Percentiles rank a stretch among this genome's conserved stretches.
Evolutionary conservation across 371 early-diverging fungal species (phyloP).

Genomic region (Encephalitozoon hellem): DNA sequence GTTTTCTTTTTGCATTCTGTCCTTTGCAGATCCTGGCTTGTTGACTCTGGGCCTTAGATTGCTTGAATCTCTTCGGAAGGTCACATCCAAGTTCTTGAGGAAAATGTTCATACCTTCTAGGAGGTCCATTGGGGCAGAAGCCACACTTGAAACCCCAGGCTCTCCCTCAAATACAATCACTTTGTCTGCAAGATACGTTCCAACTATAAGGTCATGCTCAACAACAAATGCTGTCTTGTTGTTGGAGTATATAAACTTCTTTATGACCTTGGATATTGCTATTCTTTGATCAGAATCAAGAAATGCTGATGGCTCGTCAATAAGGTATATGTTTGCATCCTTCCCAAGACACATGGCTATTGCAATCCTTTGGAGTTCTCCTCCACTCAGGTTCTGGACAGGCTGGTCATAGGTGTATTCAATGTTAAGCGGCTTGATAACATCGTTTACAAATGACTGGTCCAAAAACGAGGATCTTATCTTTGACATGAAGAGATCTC

Average conservation of each 20-base stretch:
- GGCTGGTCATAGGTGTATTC: slow-evolving; percentile 83
- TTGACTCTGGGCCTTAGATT: slow-evolving; percentile 97
- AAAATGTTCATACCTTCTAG: slow-evolving; percentile 94
- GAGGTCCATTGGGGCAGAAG: slow-evolving; percentile 76
- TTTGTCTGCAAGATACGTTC: slow-evolving; percentile 98
- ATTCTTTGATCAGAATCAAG: slow-evolving; percentile 99
- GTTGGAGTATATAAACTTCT: slow-evolving; percentile 86
- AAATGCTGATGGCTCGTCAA: slow-evolving; percentile 99
- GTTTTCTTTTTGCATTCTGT: slow-evolving; percentile 86
- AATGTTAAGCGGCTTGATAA: slow-evolving; percentile 85
- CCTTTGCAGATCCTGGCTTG: slow-evolving; percentile 87
- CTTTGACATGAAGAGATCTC: slow-evolving; percentile 81
- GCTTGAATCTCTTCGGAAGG: slow-evolving; percentile 94
- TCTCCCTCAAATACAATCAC: slow-evolving; percentile 91
- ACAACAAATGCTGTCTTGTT: slow-evolving; percentile 97
- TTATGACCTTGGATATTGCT: slow-evolving; percentile 94
- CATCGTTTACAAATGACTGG: slow-evolving; percentile 90
- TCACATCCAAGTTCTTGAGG: slow-evolving; percentile 82
- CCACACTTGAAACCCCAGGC: slow-evolving; percentile 70
- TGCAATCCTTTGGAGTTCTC: slow-evolving; percentile 98
- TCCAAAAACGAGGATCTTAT: slow-evolving; percentile 80
- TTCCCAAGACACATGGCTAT: slow-evolving; percentile 82
- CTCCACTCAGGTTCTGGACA: slow-evolving; percentile 81
- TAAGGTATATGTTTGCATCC: slow-evolving; percentile 92
- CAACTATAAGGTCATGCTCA: slow-evolving; percentile 99